Evolutionary conservation across 1,284 basidiomycete genomes (phyloP).

Genomic region (Bondarzewia mesenterica): DNA sequence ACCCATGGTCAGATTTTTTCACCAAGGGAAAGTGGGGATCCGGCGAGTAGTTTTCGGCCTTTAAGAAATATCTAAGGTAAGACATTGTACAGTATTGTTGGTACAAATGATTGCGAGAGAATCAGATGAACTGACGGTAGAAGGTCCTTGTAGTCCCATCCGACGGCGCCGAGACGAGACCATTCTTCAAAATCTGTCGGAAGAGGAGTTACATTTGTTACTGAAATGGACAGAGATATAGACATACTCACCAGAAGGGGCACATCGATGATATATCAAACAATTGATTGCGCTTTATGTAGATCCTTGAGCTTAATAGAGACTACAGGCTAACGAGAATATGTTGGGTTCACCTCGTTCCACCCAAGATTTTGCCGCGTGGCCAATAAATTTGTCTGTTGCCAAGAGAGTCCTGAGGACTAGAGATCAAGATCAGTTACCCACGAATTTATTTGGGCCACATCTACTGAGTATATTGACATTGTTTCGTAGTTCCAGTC

Average conservation of each 20-base stretch:
- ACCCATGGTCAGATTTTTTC: constrained; percentile 15
- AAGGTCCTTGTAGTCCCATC: constrained; percentile 28
- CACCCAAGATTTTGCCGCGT: constrained; percentile 25
- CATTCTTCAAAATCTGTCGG: constrained; percentile 34
- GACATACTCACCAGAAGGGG: constrained; percentile 16
- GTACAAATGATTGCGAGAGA: too few relatives aligned
- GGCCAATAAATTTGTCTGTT: constrained; percentile 8
- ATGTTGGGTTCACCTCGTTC: constrained; percentile 14
- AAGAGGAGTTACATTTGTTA: too few relatives aligned
- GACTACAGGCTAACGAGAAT: neutral
- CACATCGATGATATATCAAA: constrained; percentile 19
- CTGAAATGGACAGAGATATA: constrained; percentile 3
- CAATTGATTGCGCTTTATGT: constrained; percentile 19
- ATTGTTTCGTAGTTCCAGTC: constrained; percentile 23
- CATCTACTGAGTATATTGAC: too few relatives aligned
- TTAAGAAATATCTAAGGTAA: constrained; percentile 22
- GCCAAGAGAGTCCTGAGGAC: neutral
- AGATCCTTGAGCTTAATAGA: neutral
- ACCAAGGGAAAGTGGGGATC: constrained; percentile 10
- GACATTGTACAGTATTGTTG: neutral
- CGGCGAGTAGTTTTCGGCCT: constrained; percentile 10
- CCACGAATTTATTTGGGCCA: too few relatives aligned
- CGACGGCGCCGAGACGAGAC: constrained; percentile 26
- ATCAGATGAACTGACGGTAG: constrained; percentile 18
- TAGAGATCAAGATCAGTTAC: too few relatives aligned